Conservation (phyloP, 1,139 yeast species). For the Yamadazyma spencermartinsiae region DNA sequence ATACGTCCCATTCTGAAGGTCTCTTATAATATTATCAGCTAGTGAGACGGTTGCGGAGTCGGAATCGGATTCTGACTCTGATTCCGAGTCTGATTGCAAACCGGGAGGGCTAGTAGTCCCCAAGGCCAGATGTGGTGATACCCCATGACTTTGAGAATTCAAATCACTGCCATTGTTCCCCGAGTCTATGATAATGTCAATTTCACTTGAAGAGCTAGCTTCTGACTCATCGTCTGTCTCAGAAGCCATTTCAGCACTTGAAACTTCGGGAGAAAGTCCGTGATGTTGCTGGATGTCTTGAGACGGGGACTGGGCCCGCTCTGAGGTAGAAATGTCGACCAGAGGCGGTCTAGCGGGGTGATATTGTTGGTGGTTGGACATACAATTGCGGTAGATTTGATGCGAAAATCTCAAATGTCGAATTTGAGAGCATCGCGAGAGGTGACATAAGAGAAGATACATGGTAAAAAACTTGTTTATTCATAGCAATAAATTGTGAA, state of each 20-base stretch:
- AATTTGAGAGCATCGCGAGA: too few relatives aligned
- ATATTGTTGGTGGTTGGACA: neutral
- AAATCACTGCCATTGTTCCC: neutral
- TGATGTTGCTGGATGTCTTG: too few relatives aligned
- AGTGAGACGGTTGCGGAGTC: slow-evolving; percentile 27
- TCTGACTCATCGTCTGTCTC: neutral
- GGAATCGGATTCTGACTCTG: slow-evolving; percentile 14
- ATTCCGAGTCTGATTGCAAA: slow-evolving; percentile 7
- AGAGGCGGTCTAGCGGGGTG: neutral
- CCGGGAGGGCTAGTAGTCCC: slow-evolving; percentile 3
- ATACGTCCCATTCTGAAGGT: slow-evolving; percentile 67
- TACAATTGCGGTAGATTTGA: too few relatives aligned
- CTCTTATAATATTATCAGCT: slow-evolving; percentile 44
- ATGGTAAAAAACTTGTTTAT: too few relatives aligned
- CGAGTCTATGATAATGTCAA: slow-evolving; percentile 1
- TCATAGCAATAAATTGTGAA: too few relatives aligned
- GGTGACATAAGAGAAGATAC: too few relatives aligned
- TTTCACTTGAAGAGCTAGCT: slow-evolving; percentile 1
- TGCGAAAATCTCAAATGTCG: too few relatives aligned
- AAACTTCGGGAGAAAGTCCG: neutral
- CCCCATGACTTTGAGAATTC: too few relatives aligned
- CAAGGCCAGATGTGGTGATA: neutral
- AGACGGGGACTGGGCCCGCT: too few relatives aligned
- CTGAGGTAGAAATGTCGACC: too few relatives aligned
- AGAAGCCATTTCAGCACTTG: neutral